phyloP scores from a whole-genome alignment of 208 protist genomes.

The Crithidia bombi region DNA sequence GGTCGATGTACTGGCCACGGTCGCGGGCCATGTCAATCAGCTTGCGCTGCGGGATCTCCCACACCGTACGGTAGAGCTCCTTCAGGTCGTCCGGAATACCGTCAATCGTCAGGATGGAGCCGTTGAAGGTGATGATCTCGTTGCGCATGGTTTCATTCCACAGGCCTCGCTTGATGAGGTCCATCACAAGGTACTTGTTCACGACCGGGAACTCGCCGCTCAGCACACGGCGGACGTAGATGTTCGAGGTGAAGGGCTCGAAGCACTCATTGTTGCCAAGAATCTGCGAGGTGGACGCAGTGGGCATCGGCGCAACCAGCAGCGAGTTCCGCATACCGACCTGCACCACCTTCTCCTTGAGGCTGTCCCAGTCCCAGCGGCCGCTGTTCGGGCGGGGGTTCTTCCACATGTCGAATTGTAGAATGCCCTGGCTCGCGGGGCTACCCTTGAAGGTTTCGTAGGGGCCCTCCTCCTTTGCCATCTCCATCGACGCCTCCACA shows the following conservation, averaged over 20 bases:
- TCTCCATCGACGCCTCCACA: conserved; percentile 86
- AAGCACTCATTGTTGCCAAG: conserved; percentile 99
- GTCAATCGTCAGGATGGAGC: conserved; percentile 95
- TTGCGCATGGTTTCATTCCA: conserved; percentile 96
- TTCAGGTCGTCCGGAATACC: conserved; percentile 96
- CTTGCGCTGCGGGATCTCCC: conserved; percentile 98
- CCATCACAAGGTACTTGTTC: conserved; percentile 98
- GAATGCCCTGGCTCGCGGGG: conserved; percentile 94
- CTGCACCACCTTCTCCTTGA: conserved; percentile 90
- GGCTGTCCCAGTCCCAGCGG: conserved; percentile 96
- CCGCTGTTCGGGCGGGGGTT: conserved; percentile 70
- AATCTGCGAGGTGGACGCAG: conserved; percentile 99
- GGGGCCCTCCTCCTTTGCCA: conserved; percentile 93
- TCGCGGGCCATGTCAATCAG: conserved; percentile 99
- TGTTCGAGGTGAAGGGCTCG: conserved; percentile 99
- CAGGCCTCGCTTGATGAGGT: conserved; percentile 94
- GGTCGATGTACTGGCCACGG: conserved; percentile 99
- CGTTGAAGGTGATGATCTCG: conserved; percentile 96
- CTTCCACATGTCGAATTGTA: conserved; percentile 99
- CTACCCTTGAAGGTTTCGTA: conserved; percentile 96
- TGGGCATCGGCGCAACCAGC: conserved; percentile 99
- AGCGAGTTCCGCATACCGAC: conserved; percentile 98
- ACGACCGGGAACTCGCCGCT: conserved; percentile 99
- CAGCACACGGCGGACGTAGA: conserved; percentile 98
- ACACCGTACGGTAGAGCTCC: conserved; percentile 98